Evolutionary conservation across 169 alveolate genomes (phyloP).

Genomic region (Cyclospora cayetanensis): DNA sequence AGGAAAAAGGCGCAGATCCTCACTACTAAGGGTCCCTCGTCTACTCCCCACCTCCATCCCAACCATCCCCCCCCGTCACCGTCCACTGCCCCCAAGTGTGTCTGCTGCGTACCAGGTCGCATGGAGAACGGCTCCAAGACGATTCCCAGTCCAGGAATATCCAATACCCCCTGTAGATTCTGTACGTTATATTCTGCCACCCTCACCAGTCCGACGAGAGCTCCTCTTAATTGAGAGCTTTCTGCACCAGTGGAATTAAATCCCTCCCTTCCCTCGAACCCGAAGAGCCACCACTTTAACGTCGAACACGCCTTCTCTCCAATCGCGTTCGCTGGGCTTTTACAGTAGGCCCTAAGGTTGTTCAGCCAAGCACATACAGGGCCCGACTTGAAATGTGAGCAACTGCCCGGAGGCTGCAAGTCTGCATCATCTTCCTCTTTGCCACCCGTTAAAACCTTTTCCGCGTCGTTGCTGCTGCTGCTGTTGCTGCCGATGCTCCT

Average conservation of each 20-base stretch:
- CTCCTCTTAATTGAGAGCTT: neutral
- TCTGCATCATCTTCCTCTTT: neutral
- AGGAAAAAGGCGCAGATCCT: neutral
- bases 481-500: neutral
- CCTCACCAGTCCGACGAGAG: conserved; percentile 9
- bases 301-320: neutral
- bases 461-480: neutral
- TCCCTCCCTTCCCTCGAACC: neutral
- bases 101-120: conserved; percentile 25
- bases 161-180: neutral
- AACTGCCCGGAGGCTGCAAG: neutral
- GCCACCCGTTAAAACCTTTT: neutral
- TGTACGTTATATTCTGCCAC: conserved; percentile 44
- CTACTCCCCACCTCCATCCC: neutral
- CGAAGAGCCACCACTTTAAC: neutral
- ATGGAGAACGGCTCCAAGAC: neutral
- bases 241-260: neutral
- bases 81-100: neutral
- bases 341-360: conserved; percentile 15
- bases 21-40: too few relatives aligned
- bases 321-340: neutral
- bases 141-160: conserved; percentile 6
- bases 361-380: conserved; percentile 16
- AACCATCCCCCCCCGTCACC: neutral
- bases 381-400: neutral